Base-by-base conservation (phyloP, 345 rosid species). In the Melaleuca quinquenervia region DNA sequence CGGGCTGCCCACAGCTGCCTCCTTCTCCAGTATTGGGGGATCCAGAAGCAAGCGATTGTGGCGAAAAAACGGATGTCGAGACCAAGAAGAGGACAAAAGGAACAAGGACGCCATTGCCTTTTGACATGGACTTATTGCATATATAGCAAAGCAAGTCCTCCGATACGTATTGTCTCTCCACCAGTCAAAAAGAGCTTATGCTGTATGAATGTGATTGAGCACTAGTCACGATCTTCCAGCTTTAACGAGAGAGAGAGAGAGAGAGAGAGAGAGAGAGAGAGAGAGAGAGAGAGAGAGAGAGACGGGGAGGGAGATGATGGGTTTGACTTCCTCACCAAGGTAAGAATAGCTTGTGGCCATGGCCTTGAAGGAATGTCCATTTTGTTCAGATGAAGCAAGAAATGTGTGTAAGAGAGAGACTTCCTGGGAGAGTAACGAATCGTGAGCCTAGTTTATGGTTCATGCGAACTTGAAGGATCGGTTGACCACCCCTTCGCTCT, bases 341-440 rank as follows among this genome's bases (percentile, higher is more conserved):
- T 52, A 94, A 91, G 98, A 80, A 94, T 93, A 84, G 93, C 95
- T 94, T 93, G 95, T 70, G 91, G 90, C 80, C 85, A 87, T 89
- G 90, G 94, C 85, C 88, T 21, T 74, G 44, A 0, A 36, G 80
- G 85, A 44, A 22, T 48, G 29, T 10, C 45, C 50, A 51, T 82
- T 45, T 55, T 7, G 75, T 76, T 82, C 55, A 51, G 55, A 62
- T 62, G 32, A 87, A 85, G 85, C 84, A 76, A 87, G 84, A 86
- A 74, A 82, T 27, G n/a, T 51, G 0, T 52, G 86, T 14, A 15
- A 50, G 48, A 70, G 78, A 62, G 26, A 70, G 80, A 70, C 80
- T 70, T 48, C 48, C 32, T 5, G 48, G 48, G 48, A 70, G 80
- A 18, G 80, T 36, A 70, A 70, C 80, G 80, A 70, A 70, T 70